Evolutionary conservation across 257 asterid species (phyloP).

Genomic region (Lycium ferocissimum): DNA sequence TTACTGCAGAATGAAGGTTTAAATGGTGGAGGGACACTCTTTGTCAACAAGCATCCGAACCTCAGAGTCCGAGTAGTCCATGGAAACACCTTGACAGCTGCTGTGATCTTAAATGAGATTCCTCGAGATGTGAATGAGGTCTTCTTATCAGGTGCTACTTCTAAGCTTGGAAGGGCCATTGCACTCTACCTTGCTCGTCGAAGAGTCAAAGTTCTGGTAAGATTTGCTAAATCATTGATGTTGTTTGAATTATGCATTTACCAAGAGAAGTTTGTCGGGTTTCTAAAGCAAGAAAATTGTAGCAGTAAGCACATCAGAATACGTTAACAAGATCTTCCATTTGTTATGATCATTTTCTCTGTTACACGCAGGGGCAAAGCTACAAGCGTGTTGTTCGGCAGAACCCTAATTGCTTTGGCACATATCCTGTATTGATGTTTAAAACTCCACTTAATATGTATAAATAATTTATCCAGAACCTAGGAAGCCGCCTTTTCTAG

Average conservation of each 20-base stretch:
- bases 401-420: too few species aligned
- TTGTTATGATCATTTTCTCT: too few species aligned
- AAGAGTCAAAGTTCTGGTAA: constrained; percentile 76
- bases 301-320: background rate
- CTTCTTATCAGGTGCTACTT: constrained; percentile 89
- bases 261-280: background rate
- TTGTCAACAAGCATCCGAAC: constrained; percentile 73
- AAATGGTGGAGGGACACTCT: constrained; percentile 88
- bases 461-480: too few species aligned
- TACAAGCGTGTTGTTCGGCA: too few species aligned
- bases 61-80: constrained; percentile 88
- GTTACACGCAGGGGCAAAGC: too few species aligned
- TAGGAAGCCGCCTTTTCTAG: too few species aligned
- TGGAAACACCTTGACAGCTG: constrained; percentile 95
- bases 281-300: background rate
- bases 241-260: background rate
- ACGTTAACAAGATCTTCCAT: background rate
- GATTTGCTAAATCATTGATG: constrained; percentile 12
- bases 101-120: constrained; percentile 73
- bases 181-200: constrained; percentile 76
- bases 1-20: constrained; percentile 71
- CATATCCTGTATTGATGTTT: too few species aligned
- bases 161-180: constrained; percentile 93
- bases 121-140: constrained; percentile 77
- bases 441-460: too few species aligned